Conservation (phyloP, 2,329 filamentous ascomycete species). For the Calonectria pauciramosa region DNA sequence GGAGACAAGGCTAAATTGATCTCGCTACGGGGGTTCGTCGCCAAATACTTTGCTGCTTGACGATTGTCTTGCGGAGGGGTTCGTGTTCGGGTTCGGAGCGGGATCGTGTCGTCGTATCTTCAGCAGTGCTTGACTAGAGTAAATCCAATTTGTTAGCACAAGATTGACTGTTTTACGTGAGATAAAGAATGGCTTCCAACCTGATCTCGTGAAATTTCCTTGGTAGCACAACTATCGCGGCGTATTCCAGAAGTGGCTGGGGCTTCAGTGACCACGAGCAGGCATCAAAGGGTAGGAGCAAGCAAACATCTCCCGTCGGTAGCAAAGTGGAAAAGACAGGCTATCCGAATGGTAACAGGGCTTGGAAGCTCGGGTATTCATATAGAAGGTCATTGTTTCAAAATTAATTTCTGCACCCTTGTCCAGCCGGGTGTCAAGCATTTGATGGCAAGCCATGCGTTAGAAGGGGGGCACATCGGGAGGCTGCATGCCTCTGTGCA, state of each 20-base stretch:
- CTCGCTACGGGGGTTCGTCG: slow-evolving; percentile 43
- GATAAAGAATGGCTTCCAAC: neutral
- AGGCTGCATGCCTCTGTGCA: neutral
- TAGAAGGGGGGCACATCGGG: neutral
- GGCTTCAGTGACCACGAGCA: neutral
- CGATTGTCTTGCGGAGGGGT: too few species aligned
- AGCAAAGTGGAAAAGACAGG: neutral
- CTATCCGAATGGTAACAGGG: too few species aligned
- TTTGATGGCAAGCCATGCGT: neutral
- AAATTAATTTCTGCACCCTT: neutral
- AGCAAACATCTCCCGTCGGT: neutral
- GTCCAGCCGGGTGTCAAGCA: neutral
- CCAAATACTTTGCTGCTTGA: slow-evolving; percentile 40
- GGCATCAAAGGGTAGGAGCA: neutral
- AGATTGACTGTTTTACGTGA: neutral
- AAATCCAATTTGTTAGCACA: neutral
- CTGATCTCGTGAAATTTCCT: neutral
- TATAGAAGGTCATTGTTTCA: too few species aligned
- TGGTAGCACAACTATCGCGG: neutral
- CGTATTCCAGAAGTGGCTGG: neutral
- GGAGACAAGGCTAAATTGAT: slow-evolving; percentile 39
- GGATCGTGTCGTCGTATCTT: neutral
- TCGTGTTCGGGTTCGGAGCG: neutral
- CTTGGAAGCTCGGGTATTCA: neutral
- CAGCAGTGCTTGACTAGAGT: neutral